Evolutionary conservation across 2,329 filamentous ascomycete species (phyloP).

Genomic region (Emergomyces pasteurianus): DNA sequence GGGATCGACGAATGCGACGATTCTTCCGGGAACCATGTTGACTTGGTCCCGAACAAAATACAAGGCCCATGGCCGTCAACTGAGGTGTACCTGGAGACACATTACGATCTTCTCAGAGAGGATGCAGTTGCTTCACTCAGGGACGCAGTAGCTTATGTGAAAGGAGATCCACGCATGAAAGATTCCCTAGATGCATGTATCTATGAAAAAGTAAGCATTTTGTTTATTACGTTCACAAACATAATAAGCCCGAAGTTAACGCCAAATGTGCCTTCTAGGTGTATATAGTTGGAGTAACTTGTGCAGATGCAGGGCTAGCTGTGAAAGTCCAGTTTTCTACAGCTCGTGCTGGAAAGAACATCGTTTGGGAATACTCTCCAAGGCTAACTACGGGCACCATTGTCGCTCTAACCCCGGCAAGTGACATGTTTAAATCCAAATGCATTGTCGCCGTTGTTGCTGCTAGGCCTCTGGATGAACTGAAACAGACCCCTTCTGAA

Average conservation of each 20-base stretch:
- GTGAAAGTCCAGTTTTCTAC: constrained; percentile 61
- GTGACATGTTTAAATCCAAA: constrained; percentile 49
- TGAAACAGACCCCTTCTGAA: constrained; percentile 55
- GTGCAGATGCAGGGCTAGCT: constrained; percentile 51
- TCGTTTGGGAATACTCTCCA: constrained; percentile 56
- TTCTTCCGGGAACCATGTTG: constrained; percentile 13
- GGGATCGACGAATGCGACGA: constrained; percentile 13
- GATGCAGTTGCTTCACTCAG: constrained; percentile 61
- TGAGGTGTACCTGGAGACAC: constrained; percentile 55
- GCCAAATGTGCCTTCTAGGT: constrained; percentile 40
- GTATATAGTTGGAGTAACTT: constrained; percentile 51
- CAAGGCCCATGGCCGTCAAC: constrained; percentile 47
- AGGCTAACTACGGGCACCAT: constrained; percentile 44
- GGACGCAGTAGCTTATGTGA: constrained; percentile 49
- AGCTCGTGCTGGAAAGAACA: constrained; percentile 49
- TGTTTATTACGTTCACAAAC: background rate
- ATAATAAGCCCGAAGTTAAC: background rate
- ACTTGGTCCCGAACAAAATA: constrained; percentile 43
- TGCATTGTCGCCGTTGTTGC: constrained; percentile 64
- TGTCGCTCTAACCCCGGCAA: constrained; percentile 41
- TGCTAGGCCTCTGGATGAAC: constrained; percentile 50
- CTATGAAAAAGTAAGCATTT: constrained; percentile 52
- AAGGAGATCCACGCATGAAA: constrained; percentile 38
- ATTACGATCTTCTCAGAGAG: constrained; percentile 65
- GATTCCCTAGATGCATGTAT: constrained; percentile 51